Evolutionary conservation across 2,329 filamentous ascomycete species (phyloP), one percentile per base, ranked within the genome.

Genomic region (Fusarium pseudocircinatum): DNA sequence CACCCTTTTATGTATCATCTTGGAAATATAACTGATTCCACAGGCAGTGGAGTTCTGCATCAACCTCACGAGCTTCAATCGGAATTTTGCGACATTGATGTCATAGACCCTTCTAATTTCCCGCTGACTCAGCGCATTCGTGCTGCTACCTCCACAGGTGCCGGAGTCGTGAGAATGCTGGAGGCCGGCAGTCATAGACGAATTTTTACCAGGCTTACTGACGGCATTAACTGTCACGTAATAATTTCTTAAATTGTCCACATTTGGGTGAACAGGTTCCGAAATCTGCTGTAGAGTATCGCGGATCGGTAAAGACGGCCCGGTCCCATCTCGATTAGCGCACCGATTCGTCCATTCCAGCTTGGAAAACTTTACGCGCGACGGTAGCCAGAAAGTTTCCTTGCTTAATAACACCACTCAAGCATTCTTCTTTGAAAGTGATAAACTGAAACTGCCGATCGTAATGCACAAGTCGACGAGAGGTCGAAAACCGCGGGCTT

Each of bases 111-210:
- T 11, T 22, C 2, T 0, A 11, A 49, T 66, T 65, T 49, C 12
- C 42, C 60, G 63, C 63, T 65, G 24, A 66, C 2, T 66, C 49
- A 66, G 42, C 60, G 47, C 22, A 8, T 15, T 18, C 10, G 13
- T 10, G 8, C 6, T 42, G 12, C 6, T 24, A 5, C n/a, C n/a
- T 42, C 36, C 26, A 54, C 26, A 5, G 7, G 1, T 40, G 1
- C 26, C 26, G 15, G 36, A 8, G 4, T 4, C 22, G 14, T 11
- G 1, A 22, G 16, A 36, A 7, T 28, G 6, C 30, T 7, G 13
- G 5, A 18, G 9, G 36, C 39, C 13, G 20, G 7, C 20, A 18
- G 1, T 18, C 5, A 10, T 10, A 2, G 4, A 10, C 47, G 7
- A n/a, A 18, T 4, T 18, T 18, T n/a, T 18, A n/a, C 10, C 3